Evolutionary conservation across 2,329 filamentous ascomycete genomes (phyloP), one percentile per base, ranked within the genome.

Genomic region (Neofusicoccum laricinum): DNA sequence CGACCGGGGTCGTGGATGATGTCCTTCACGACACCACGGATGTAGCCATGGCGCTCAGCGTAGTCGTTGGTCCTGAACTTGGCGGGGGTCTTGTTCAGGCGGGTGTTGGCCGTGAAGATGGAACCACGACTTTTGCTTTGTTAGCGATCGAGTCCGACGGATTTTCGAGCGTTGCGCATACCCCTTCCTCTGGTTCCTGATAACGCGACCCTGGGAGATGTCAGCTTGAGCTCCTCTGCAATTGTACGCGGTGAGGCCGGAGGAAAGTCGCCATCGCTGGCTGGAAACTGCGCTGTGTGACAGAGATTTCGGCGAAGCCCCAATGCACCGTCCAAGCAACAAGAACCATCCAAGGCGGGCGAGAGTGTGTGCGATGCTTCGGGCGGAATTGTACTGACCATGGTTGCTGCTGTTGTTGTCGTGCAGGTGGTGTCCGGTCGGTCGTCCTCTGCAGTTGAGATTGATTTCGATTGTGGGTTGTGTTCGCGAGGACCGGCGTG

Each of bases 1-100:
- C 95, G 93, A 81, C 95, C 95, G 76, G 93, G 88, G 84, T 99
- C 95, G 89, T 99, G 95, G 84, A 99, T 91, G 84, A 98, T 97
- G 79, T 98, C 92, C 89, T 95, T 97, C 80, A 99, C 93, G 71
- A 98, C 88, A 84, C 95, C 95, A 76, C 95, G 92, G 79, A 96
- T 85, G 86, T 99, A 99, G 77, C 95, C 95, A 88, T 98, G 94
- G 80, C 92, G 89, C 86, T 97, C 93, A 81, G 93, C 89, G 82
- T 87, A 99, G 82, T 99, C 95, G 88, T 97, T 91, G 75, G 88
- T 92, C 83, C 95, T 88, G 90, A 99, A 98, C 85, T 96, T 91
- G 79, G 94, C 92, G 71, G 92, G 91, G 70, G 90, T 88, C 89
- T 98, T 97, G 86, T 95, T 94, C 79, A 98, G 88, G 83, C 73